Base-by-base conservation (phyloP, 2,329 filamentous ascomycete species). In the Paraphoma sp. region DNA sequence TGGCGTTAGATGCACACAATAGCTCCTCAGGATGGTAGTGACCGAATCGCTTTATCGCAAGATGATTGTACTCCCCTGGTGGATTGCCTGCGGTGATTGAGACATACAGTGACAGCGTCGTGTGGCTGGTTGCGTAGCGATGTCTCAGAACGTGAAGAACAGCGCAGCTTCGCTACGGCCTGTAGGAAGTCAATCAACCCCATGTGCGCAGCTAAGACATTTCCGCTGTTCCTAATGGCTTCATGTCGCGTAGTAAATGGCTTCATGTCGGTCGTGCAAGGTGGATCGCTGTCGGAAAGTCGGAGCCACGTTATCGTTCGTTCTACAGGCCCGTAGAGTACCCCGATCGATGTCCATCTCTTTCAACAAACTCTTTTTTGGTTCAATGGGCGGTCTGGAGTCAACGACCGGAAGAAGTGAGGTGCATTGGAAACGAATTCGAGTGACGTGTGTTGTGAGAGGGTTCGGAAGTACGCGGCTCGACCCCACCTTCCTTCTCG, bases 131-230 rank as follows among this genome's bases (percentile, higher is more conserved):
- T 14, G 14, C 28, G 48, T 54, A 49, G 48, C 42, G 4, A 57
- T 65, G 63, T 68, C 61, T 64, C 54, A 66, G 36, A 60, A 50
- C 54, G 57, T 63, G 61, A 56, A 55, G 61, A 33, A 48, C 17
- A 9, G 56, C 57, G 54, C 30, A 41, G 12, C 11, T 16, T 17
- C 36, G 7, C 14, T 18, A 30, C 23, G 33, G 29, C 14, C 7
- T 10, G 33, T 36, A 29, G 28, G 16, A 36, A 36, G 14, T 36
- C 33, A 36, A 36, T 10, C 6, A 6, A 36, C 10, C 33, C 33
- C 14, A 36, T 23, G 23, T 23, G 23, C 23, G 33, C 9, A 14
- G 10, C 33, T 36, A 6, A 36, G 33, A 36, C 33, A 36, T 36
- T 36, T 36, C 33, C 33, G 33, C 14, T 36, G 33, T 36, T 36